Base-by-base conservation (phyloP, 2,329 filamentous ascomycete genomes). In the Ascochyta rabiei region DNA sequence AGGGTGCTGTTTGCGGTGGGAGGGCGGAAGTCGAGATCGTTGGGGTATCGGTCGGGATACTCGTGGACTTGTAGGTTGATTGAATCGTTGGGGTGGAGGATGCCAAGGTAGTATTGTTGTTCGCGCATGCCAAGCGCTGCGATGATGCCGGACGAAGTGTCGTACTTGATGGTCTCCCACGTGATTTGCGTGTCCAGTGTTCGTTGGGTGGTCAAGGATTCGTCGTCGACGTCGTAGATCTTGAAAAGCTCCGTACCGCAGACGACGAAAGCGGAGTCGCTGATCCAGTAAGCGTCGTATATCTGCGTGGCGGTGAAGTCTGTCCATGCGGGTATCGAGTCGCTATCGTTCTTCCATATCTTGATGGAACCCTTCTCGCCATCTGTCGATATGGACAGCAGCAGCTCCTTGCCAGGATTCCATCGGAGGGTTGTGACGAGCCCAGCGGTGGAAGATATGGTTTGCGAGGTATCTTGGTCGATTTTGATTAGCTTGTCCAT, bases 271-370 rank as follows among this genome's bases (percentile, higher is more conserved):
- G 69, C 68, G 3, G 75, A 71, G 13, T 78, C 73, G 39, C 66
- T 75, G 35, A 75, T 75, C 78, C 79, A 81, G 12, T 73, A 71
- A 1, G 76, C 78, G 53, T 80, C 79, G 23, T 75, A 67, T 1
- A 80, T 73, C 48, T 70, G 70, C 4, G 72, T 70, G 19, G 77
- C 74, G 9, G 73, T 75, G 43, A 78, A 78, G 16, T 75, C 68
- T 21, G 70, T 72, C 72, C 74, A 79, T 4, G 75, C 64, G 5
- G 77, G 76, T 24, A 77, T 74, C 19, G 68, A 69, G 39, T 72
- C 67, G 46, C 64, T 62, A 43, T 67, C 64, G 41, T 69, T 66
- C 33, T 69, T 75, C 73, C 73, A 77, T 19, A 76, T 65, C 40
- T 73, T 73, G 49, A 77, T 76, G 28, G 68, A 72, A 2, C 73